Evolutionary conservation across 306 rosid species (phyloP), one percentile per base, ranked within the genome.

Genomic region (Potentilla sterilis): DNA sequence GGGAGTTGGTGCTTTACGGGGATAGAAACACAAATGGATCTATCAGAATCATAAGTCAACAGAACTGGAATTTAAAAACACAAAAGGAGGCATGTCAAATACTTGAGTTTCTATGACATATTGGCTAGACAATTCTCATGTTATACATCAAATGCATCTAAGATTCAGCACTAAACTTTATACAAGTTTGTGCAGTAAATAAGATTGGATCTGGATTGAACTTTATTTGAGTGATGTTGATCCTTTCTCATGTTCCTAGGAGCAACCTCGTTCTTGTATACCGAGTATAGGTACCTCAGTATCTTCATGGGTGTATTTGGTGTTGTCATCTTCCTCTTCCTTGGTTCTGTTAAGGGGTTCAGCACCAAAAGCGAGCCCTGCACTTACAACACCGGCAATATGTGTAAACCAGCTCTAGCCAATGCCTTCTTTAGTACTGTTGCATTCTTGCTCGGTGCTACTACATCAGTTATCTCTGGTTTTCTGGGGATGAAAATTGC

Each of bases 401-500:
- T 82, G 43, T 91, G 97, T 71, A 91, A 91, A 77, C 93, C 93
- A 43, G 89, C 96, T 55, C 74, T 85, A 66, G 93, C 96, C 73
- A 91, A 82, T 76, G 92, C 91, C 61, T 2, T 82, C 61, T 88
- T 86, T 59, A 87, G 72, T 75, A 84, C 90, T n/a, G 28, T 85
- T 58, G 90, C 92, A 49, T 91, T 89, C 86, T 87, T 87, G 69
- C 86, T 87, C 5, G 97, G 92, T 65, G 88, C 88, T 72, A 5
- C 89, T 21, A 89, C 92, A 11, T 87, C 92, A 4, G 88, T 87
- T 74, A 85, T 87, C 5, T 89, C 89, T 5, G 93, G 87, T 22
- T 91, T 87, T 73, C 89, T 84, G 9, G 89, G 90, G 69, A 91
- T 89, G 92, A 91, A 91, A 81, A 86, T 91, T 41, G 96, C 93